A percentile compares a stretch with the other conserved stretches of the same genome.
Conservation (phyloP, 164 flowering plant species). For the Umbellularia californica region DNA sequence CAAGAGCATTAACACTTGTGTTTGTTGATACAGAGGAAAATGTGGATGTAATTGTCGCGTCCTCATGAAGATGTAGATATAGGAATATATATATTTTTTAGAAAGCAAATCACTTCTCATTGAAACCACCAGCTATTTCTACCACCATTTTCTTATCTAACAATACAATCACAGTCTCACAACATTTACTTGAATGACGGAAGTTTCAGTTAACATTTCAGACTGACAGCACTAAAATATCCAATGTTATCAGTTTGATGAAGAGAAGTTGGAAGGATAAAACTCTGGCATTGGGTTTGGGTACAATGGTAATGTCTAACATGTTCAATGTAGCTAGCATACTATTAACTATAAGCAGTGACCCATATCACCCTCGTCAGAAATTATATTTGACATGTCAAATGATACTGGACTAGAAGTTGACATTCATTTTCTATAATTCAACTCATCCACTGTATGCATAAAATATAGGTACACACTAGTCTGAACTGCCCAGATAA, state of each 20-base stretch:
- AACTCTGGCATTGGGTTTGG: not conserved
- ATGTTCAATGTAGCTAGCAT: too few relatives aligned
- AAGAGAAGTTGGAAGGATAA: not conserved
- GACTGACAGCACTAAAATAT: not conserved
- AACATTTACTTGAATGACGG: not conserved
- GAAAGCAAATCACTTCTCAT: not conserved
- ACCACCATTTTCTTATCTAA: not conserved
- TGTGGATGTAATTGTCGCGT: too few relatives aligned
- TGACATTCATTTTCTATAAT: too few relatives aligned
- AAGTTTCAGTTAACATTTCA: not conserved
- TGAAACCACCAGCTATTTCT: not conserved
- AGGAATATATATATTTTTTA: too few relatives aligned
- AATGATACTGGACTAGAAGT: not conserved
- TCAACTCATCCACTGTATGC: too few relatives aligned
- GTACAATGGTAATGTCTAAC: not conserved
- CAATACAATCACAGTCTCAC: not conserved
- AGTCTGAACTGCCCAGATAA: too few relatives aligned
- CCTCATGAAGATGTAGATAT: too few relatives aligned
- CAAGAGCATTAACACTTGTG: not conserved
- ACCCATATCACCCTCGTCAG: not conserved
- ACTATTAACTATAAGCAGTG: not conserved
- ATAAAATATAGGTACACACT: too few relatives aligned
- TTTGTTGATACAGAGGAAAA: too few relatives aligned
- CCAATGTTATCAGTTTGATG: not conserved
- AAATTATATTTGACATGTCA: not conserved